Base-by-base conservation (phyloP, 176 grass and related monocot genomes). In the Dendrocalamus sinicus region DNA sequence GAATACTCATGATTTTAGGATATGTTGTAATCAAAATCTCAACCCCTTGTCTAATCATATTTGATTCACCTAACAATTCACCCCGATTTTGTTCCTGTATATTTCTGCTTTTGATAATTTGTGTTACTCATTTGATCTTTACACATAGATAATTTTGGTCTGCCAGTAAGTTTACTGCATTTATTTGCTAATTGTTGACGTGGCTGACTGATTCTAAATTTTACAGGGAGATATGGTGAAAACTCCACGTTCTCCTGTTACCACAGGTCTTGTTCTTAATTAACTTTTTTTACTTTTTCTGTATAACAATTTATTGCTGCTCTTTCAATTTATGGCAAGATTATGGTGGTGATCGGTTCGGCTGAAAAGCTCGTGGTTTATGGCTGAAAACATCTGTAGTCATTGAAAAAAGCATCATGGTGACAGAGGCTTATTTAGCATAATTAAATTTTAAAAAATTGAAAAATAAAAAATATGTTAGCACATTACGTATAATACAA, bases 171-270 rank as follows among this genome's bases (percentile, higher is more conserved):
- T 16, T 81, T 86, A 24, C 62, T 79, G 13, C 45, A 76, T 87
- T 75, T 81, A 51, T 64, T 45, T 77, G 17, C 28, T 67, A 72
- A 32, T 64, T 62, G 48, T 78, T 83, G 41, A 75, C 43, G 70
- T 69, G 30, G 22, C 66, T 85, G 20, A 67, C 80, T 61, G 75
- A 65, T 88, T 82, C 61, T 77, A 82, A 79, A 77, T 71, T 91
- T 70, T 87, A 41, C 88, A 92, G 88, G 91, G 84, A 48, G 86
- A 79, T 66, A 94, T 97, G 92, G 90, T 76, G 73, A 92, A 88
- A 82, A 94, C 53, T 87, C 92, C 92, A 30, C 76, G 87, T 46
- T 94, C 94, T 89, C 73, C 85, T 84, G 82, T 89, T 79, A 81
- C 89, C 26, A 93, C 94, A 90, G 89, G 94, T 97, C 69, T 81